Evolutionary conservation across 2,329 filamentous ascomycete genomes (phyloP).

Genomic region (Aspergillus sclerotialis): DNA sequence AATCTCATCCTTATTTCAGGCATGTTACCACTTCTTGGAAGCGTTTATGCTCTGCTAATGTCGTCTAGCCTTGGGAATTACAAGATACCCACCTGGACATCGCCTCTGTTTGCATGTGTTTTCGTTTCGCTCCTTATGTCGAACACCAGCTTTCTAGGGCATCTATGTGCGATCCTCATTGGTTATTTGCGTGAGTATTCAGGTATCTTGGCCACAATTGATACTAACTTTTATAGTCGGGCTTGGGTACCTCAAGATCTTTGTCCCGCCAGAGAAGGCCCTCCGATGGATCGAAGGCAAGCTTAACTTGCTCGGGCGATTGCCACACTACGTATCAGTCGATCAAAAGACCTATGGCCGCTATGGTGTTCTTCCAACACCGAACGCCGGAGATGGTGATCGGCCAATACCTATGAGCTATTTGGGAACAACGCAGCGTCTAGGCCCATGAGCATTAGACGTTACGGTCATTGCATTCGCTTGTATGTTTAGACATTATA

Average conservation of each 20-base stretch:
- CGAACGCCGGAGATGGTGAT: constrained; percentile 21
- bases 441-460: constrained; percentile 54
- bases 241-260: constrained; percentile 78
- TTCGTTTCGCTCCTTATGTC: constrained; percentile 71
- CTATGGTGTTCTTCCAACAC: constrained; percentile 76
- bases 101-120: constrained; percentile 70
- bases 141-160: constrained; percentile 75
- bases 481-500: constrained; percentile 19
- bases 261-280: constrained; percentile 82
- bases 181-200: constrained; percentile 72
- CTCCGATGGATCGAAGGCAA: constrained; percentile 84
- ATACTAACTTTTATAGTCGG: constrained; percentile 51
- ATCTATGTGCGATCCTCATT: constrained; percentile 73
- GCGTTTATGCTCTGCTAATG: constrained; percentile 8
- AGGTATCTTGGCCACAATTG: background rate
- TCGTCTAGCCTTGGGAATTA: constrained; percentile 46
- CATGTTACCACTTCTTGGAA: constrained; percentile 21
- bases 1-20: constrained; percentile 69
- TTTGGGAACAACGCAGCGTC: constrained; percentile 56
- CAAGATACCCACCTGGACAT: constrained; percentile 86
- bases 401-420: constrained; percentile 49
- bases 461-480: constrained; percentile 8
- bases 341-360: constrained; percentile 94
- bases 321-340: constrained; percentile 89
- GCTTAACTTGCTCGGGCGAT: constrained; percentile 71